phyloP scores from a whole-genome alignment of 495 filamentous ascomycete genomes.

The Xylaria longipes region DNA sequence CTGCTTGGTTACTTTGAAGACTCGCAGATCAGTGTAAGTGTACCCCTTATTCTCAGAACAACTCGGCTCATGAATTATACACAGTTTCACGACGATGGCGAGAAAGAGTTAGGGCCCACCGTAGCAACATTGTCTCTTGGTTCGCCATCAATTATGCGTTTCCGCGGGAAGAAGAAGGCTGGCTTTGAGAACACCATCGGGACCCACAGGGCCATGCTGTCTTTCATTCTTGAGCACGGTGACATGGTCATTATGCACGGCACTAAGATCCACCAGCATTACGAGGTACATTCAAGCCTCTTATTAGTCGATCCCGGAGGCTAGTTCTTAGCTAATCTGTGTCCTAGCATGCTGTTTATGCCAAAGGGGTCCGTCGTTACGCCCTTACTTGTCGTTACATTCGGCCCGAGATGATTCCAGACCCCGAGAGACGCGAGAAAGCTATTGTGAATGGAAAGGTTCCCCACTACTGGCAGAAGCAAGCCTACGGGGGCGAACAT shows the following conservation, averaged over 20 bases:
- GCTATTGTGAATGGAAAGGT: conserved; percentile 43
- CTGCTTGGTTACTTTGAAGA: conserved; percentile 76
- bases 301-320: conserved; percentile 30
- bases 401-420: conserved; percentile 48
- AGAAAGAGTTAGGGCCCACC: conserved; percentile 73
- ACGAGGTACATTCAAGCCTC: conserved; percentile 61
- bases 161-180: conserved; percentile 70
- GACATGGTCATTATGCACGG: conserved; percentile 88
- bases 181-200: conserved; percentile 42
- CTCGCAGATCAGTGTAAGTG: conserved; percentile 69
- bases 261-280: conserved; percentile 69
- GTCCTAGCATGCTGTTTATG: conserved; percentile 65
- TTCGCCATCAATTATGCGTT: conserved; percentile 67
- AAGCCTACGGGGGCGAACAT: conserved; percentile 29
- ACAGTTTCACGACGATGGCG: conserved; percentile 88
- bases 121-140: conserved; percentile 81
- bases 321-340: conserved; percentile 19
- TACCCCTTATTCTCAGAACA: not conserved
- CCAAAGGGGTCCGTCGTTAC: conserved; percentile 66
- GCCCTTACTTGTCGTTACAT: conserved; percentile 68
- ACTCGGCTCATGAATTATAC: conserved; percentile 34
- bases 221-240: conserved; percentile 68
- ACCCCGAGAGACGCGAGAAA: conserved; percentile 34
- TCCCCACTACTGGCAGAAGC: conserved; percentile 33
- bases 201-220: conserved; percentile 43